Evolutionary conservation across 2,329 filamentous ascomycete species (phyloP), one percentile per base, ranked within the genome.

Genomic region (Penicillium palitans): DNA sequence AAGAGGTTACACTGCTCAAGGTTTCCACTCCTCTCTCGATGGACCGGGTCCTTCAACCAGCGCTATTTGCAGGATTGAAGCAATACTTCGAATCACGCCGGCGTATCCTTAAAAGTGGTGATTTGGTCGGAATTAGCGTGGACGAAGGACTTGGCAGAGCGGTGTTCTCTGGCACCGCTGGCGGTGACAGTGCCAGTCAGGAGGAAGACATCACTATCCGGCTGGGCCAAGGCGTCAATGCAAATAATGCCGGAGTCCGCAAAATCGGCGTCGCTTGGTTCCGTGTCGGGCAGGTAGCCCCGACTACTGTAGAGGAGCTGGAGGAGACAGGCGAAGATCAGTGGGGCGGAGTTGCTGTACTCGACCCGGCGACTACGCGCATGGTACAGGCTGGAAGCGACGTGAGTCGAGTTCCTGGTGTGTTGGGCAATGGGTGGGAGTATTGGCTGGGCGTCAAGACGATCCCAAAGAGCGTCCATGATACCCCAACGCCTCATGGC

Each of bases 331-430:
- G 84, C 4, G 84, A 87, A 49, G 87, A 90, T 52, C 79, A 87
- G 9, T 99, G 95, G 95, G 91, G 91, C 39, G 90, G 90, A 1
- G 87, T 93, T 40, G 91, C 90, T 3, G 89, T 89, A 47, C 91
- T 99, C 49, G 93, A 98, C 72, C 90, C 90, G 45, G 85, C 88
- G 7, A 90, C 87, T 58, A 96, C 96, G 4, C 89, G 91, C 59
- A 93, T 98, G 82, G 90, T 93, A 58, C 92, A 96, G 70, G 92
- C 93, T 37, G 95, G 95, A 4, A 96, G 89, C 63, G 90, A 92
- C 69, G 90, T 90, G 46, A 88, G 90, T 68, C 88, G 88, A 52
- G 82, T 96, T 7, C 93, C 93, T 0, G 86, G 90, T 7, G 87
- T 87, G 0, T 85, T 87, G 61, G 84, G 86, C 57, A 96, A 85